Evolutionary conservation across 2,329 filamentous ascomycete species (phyloP).

Genomic region (Keithomyces neogunnii): DNA sequence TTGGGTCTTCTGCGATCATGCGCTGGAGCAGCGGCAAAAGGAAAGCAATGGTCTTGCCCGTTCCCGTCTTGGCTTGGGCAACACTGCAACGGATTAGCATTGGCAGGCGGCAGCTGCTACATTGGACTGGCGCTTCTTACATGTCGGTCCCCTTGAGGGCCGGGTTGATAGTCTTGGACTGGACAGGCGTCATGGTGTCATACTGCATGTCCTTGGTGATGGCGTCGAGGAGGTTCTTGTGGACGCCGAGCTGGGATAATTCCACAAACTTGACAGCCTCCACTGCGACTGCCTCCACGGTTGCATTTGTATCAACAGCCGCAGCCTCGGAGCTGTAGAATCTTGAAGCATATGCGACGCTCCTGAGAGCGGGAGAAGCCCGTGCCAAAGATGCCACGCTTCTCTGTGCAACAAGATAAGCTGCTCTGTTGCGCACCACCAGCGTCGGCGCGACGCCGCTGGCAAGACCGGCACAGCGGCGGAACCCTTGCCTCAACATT

Average conservation of each 20-base stretch:
- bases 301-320: conserved; percentile 13
- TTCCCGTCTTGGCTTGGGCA: conserved; percentile 93
- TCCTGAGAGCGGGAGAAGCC: conserved; percentile 12
- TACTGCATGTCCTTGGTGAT: conserved; percentile 69
- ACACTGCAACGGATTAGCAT: conserved; percentile 42
- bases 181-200: conserved; percentile 85
- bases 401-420: conserved; percentile 16
- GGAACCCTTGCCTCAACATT: conserved; percentile 29
- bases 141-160: conserved; percentile 75
- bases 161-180: conserved; percentile 72
- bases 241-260: conserved; percentile 41
- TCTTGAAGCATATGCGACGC: conserved; percentile 17
- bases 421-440: conserved; percentile 19
- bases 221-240: conserved; percentile 55
- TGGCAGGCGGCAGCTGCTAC: neutral
- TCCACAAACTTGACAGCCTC: conserved; percentile 34
- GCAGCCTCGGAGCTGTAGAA: conserved; percentile 32
- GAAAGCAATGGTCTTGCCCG: conserved; percentile 93
- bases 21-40: conserved; percentile 77
- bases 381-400: conserved; percentile 12
- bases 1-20: conserved; percentile 57
- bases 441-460: conserved; percentile 19
- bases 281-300: conserved; percentile 10
- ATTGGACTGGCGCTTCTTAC: conserved; percentile 45
- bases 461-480: conserved; percentile 30